Evolutionary conservation across 2,329 filamentous ascomycete species (phyloP), one percentile per base, ranked within the genome.

Genomic region (Fusarium tricinctum): DNA sequence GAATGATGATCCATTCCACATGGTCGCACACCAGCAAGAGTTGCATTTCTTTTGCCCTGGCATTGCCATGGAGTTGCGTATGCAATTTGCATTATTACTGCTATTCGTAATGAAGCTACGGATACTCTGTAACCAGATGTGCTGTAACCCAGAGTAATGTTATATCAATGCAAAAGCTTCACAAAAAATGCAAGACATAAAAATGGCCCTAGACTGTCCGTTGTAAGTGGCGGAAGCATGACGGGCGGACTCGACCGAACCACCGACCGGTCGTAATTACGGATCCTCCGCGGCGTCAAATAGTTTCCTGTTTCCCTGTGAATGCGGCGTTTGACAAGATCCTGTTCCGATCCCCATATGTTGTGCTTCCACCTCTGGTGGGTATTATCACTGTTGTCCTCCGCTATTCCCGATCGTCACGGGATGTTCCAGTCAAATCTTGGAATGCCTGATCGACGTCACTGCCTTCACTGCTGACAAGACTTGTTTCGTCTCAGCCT

Each of bases 181-280:
- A 38, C 22, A 39, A 32, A 43, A 58, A 35, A 8, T 28, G 26
- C 15, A 32, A 38, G 35, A 30, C 39, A 39, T 35, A 7, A 40
- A 14, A 20, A 30, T 30, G 30, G n/a, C 40, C 4, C 30, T 38
- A 45, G 19, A 23, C 40, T 23, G 8, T 23, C 22, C 8, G 22
- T 22, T 63, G 19, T 38, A 47, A 49, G 58, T 58, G 56, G 58
- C 63, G 58, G 60, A 69, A 60, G 45, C 50, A 22, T 49, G 30
- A 47, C 46, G 59, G 50, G 39, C 62, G 62, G 63, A 58, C 45
- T 62, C 58, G 50, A 66, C 58, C 44, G 53, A 59, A 61, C 49
- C 46, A 60, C 61, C 64, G 69, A 69, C 62, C 66, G 57, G 59
- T 63, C 70, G 61, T 70, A 73, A 72, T 74, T 74, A 73, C 72